Evolutionary conservation across 805 yeast species (phyloP).

Genomic region (Dipodascopsis tothii): DNA sequence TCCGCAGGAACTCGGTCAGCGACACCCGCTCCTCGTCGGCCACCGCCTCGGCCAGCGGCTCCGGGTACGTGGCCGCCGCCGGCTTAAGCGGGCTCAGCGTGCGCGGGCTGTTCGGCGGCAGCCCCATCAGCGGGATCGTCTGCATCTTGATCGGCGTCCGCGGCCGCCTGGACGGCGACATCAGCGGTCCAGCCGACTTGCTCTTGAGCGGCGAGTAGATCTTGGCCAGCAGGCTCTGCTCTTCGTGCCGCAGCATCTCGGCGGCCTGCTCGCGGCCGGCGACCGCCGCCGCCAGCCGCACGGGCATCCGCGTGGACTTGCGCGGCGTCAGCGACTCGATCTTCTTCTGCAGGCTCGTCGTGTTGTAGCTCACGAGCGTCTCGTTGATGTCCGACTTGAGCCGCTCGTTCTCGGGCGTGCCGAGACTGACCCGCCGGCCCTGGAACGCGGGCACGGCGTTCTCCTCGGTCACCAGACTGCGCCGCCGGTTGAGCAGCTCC

Average conservation of each 20-base stretch:
- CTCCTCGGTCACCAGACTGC: slow-evolving; percentile 12
- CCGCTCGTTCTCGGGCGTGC: slow-evolving; percentile 18
- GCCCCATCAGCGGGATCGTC: background rate
- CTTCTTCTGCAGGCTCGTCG: slow-evolving; percentile 15
- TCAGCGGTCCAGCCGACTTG: background rate
- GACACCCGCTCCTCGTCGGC: slow-evolving; percentile 11
- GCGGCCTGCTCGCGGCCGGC: slow-evolving; percentile 3
- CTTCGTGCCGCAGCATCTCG: slow-evolving; percentile 7
- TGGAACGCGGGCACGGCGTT: slow-evolving; percentile 3
- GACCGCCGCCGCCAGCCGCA: slow-evolving; percentile 5
- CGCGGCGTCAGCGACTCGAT: slow-evolving; percentile 21
- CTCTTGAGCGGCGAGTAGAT: slow-evolving; percentile 19
- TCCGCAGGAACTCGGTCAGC: slow-evolving; percentile 25
- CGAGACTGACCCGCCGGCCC: slow-evolving; percentile 11
- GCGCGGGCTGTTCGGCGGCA: background rate
- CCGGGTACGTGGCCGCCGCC: background rate
- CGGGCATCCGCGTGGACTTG: slow-evolving; percentile 13
- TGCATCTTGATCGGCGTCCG: background rate
- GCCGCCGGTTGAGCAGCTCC: slow-evolving; percentile 2
- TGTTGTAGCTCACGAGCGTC: slow-evolving; percentile 9
- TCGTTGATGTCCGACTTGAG: slow-evolving; percentile 15
- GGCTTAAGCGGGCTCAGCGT: no score
- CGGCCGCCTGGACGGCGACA: no score
- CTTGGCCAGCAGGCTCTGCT: slow-evolving; percentile 13
- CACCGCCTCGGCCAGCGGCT: background rate